These are phyloP conservation scores for Malus sylvestris DNA, from an alignment of 306 rosid genomes.

Conservation along the genomic window DNA sequence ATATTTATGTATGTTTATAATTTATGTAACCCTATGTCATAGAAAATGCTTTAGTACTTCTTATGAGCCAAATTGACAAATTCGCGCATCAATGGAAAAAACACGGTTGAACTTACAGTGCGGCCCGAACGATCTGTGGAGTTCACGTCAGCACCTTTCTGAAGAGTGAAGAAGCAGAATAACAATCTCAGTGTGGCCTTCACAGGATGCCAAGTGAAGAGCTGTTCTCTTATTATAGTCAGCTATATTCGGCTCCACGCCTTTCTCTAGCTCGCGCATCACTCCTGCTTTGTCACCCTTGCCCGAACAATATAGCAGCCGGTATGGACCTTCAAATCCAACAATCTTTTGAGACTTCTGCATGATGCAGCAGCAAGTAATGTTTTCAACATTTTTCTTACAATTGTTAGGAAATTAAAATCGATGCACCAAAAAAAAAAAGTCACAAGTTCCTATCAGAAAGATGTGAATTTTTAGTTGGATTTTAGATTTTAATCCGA, in stretches of 20 bases:
- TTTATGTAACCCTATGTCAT: neutral
- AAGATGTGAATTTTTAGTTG: neutral
- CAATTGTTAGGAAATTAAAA: neutral
- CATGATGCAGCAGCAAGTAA: neutral
- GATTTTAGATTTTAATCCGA: neutral
- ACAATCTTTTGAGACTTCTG: neutral
- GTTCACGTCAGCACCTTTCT: conserved; percentile 26
- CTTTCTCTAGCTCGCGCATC: conserved; percentile 20
- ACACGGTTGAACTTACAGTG: conserved; percentile 17
- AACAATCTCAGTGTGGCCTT: conserved; percentile 22
- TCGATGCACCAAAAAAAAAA: neutral
- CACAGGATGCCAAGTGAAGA: conserved; percentile 31
- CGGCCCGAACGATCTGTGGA: conserved; percentile 21
- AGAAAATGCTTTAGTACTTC: neutral
- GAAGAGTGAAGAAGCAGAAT: conserved; percentile 23
- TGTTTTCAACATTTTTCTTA: neutral
- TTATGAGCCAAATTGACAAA: neutral
- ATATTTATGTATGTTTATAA: too few relatives aligned
- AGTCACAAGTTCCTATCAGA: neutral
- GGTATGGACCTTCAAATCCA: conserved; percentile 12
- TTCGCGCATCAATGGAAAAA: neutral
- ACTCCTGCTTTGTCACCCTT: conserved; percentile 29
- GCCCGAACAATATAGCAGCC: conserved; percentile 20
- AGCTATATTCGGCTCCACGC: conserved; percentile 14
- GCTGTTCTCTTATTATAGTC: conserved; percentile 29